Evolutionary conservation across 768 basidiomycete genomes (phyloP), one percentile per base, ranked within the genome.

Genomic region (Cubamyces sp.): DNA sequence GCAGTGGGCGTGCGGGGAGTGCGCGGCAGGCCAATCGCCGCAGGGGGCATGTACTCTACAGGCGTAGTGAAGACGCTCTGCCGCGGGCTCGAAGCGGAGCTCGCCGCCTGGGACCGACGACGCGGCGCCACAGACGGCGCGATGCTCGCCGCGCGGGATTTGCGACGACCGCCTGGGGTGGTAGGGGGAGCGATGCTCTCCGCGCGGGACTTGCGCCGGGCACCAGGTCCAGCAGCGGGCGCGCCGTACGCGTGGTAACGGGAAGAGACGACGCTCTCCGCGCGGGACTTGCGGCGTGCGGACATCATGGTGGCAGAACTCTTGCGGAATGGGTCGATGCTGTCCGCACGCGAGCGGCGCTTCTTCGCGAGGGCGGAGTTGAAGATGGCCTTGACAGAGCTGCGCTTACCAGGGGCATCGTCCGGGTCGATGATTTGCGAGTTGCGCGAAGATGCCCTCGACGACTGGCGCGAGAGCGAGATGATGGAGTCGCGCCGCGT

Each of bases 291-390:
- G 19, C 61, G 60, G 45, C 60, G 60, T 15, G 48, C 48, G 19
- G 25, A 6, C 9, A 37, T 40, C 48, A 61, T 49, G 19, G 54
- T 28, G 16, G 51, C 57, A 16, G 54, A 34, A 9, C 46, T 49
- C 54, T 63, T 63, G 6, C 62, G 48, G 63, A 64, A 64, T 25
- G 63, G 63, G 49, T 64, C 63, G 59, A 64, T 64, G 48, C 54
- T 60, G 54, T 64, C 63, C 1, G 48, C 63, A 30, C 57, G 57
- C 5, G 63, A 64, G 54, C 63, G 63, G 6, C 63, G 63, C 58
- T 64, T 64, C 54, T 45, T 60, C 23, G 54, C 54, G 1, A 50
- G 16, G 26, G 18, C 41, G n/a, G 57, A 25, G 41, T 15, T 50
- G 48, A 64, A 55, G n/a, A 21, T 21, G 39, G 34, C 9, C 5